Evolutionary conservation across 2,329 filamentous ascomycete species (phyloP).

Genomic region (Fusarium ramigenum): DNA sequence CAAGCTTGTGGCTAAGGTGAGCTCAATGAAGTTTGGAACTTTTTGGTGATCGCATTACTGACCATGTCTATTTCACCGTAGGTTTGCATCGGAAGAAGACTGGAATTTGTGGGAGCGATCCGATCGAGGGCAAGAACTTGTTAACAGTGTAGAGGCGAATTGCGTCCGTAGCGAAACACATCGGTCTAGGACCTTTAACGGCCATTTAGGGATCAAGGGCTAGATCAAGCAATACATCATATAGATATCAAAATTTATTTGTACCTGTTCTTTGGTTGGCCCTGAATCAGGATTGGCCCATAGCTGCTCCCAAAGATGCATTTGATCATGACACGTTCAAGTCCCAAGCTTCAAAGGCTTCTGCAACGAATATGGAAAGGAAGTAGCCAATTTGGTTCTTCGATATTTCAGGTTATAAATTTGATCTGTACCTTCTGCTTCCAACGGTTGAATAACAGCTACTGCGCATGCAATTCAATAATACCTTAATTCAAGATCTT

Average conservation of each 20-base stretch:
- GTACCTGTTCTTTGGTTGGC: too few species aligned
- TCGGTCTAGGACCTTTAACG: neutral
- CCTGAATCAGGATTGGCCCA: neutral
- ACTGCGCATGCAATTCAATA: accelerated
- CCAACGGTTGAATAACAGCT: accelerated
- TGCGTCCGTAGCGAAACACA: neutral
- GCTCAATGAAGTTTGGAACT: too few species aligned
- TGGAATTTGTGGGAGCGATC: neutral
- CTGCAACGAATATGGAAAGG: neutral
- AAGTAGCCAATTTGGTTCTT: neutral
- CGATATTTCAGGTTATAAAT: neutral
- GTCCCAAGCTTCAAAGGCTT: accelerated
- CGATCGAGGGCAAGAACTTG: accelerated
- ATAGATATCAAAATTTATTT: too few species aligned
- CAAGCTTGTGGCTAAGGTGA: neutral
- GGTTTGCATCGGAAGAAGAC: neutral
- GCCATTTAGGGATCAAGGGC: neutral
- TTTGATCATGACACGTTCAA: neutral
- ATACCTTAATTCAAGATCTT: too few species aligned
- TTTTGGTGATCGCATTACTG: too few species aligned
- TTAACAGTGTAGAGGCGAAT: neutral
- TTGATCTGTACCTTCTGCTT: accelerated
- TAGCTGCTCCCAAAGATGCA: neutral
- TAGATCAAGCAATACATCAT: neutral
- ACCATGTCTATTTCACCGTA: too few species aligned